Conservation (phyloP, 2,329 filamentous ascomycete genomes). For the Penicillium aurantiogriseum region DNA sequence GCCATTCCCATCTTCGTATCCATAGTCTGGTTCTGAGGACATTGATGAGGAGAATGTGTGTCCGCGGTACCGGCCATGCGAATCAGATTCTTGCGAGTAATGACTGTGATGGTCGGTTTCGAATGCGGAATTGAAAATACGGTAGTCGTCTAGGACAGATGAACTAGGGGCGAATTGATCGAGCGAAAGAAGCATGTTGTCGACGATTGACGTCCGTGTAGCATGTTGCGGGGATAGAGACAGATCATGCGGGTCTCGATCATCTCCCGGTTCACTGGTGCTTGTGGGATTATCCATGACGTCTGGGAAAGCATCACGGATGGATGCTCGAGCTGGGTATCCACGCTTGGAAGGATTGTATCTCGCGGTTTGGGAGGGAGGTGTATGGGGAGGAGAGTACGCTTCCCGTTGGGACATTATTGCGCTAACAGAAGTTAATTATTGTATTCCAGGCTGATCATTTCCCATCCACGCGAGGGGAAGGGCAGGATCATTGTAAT, state of each 20-base stretch:
- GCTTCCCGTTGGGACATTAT: conserved; percentile 31
- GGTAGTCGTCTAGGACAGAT: conserved; percentile 37
- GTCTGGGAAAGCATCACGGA: conserved; percentile 44
- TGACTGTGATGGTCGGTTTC: conserved; percentile 38
- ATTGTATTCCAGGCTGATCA: conserved; percentile 7
- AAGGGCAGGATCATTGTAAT: not conserved
- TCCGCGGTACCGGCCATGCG: conserved; percentile 50
- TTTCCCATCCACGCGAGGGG: not conserved
- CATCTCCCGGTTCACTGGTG: conserved; percentile 39
- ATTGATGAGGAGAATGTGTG: conserved; percentile 61
- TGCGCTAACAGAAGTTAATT: conserved; percentile 18
- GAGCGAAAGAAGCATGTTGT: conserved; percentile 92
- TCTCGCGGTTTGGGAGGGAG: conserved; percentile 37
- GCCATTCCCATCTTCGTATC: conserved; percentile 37
- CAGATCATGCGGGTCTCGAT: conserved; percentile 67
- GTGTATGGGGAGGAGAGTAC: conserved; percentile 42
- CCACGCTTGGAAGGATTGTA: conserved; percentile 32
- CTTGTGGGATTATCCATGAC: conserved; percentile 35
- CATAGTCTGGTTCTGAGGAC: conserved; percentile 56
- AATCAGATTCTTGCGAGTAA: conserved; percentile 31
- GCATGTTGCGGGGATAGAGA: conserved; percentile 73
- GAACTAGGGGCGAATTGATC: conserved; percentile 64
- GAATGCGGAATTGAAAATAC: conserved; percentile 42
- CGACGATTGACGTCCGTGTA: conserved; percentile 85
- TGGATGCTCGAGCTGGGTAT: conserved; percentile 33